phyloP scores from a whole-genome alignment of 139 green algal species.

The Chlamydomonas applanata region DNA sequence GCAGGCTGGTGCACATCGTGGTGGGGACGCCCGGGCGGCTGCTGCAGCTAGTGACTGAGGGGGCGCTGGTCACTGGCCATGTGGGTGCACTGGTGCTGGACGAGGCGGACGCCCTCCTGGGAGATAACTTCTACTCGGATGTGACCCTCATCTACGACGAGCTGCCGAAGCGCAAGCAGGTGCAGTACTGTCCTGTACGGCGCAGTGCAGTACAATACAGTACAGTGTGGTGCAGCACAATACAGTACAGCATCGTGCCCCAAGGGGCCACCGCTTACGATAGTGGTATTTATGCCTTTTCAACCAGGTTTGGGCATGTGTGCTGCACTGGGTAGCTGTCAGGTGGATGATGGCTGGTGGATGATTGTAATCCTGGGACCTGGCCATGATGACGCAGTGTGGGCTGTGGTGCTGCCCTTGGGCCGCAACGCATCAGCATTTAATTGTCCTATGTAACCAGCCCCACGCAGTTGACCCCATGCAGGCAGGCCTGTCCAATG shows the following conservation, averaged over 20 bases:
- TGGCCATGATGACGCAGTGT: too few relatives aligned
- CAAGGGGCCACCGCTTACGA: too few relatives aligned
- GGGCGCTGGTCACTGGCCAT: constrained; percentile 22
- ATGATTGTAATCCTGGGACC: too few relatives aligned
- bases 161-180: constrained; percentile 59
- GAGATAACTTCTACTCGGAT: constrained; percentile 46
- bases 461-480: too few relatives aligned
- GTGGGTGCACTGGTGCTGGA: constrained; percentile 73
- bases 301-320: neutral
- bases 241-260: too few relatives aligned
- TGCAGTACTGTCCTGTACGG: constrained; percentile 3
- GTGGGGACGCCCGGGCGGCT: constrained; percentile 80
- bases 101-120: constrained; percentile 78
- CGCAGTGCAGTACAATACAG: neutral
- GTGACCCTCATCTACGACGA: constrained; percentile 47
- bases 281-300: too few relatives aligned
- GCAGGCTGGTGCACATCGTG: constrained; percentile 65
- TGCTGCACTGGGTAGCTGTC: too few relatives aligned
- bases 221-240: neutral
- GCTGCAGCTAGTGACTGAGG: constrained; percentile 48
- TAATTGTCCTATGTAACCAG: too few relatives aligned
- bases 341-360: too few relatives aligned
- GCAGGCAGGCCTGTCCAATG: too few relatives aligned
- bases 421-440: too few relatives aligned
- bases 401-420: too few relatives aligned